Evolutionary conservation across 1,284 basidiomycete genomes (phyloP), one percentile per base, ranked within the genome.

Genomic region (Ustilago curta): DNA sequence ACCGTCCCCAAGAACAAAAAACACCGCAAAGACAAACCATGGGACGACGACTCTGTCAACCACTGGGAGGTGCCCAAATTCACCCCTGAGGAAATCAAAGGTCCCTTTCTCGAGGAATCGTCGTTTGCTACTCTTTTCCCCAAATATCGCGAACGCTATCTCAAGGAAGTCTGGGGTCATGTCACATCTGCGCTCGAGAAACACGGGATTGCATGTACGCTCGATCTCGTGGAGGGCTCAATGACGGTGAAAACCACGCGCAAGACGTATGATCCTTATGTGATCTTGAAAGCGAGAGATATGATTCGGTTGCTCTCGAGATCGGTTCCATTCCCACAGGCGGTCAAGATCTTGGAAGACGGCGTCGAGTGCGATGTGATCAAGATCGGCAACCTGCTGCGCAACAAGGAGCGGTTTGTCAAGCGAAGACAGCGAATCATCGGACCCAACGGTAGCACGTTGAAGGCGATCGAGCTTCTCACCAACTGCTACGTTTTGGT

Each of bases 41-140:
- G 96, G 97, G 96, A 99, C 86, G 97, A 95, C 49, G 95, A 98
- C 84, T 94, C 97, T 80, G 94, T 98, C 85, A 93, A 99, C 88
- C 96, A 98, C 92, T 97, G 96, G 96, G 94, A 93, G 86, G 87
- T 97, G 44, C 91, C 95, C 21, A 86, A 90, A 18, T 96, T 98
- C 86, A 81, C 66, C 8, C 55, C 79, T 16, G 87, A 86, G 21
- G 92, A 96, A 85, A 94, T 93, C 86, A 91, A 76, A 21, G 70
- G 75, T 14, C 89, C 94, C 1, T 94, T 99, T 86, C 89, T 91
- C 5, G 95, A 99, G 85, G 97, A 99, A 87, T 95, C 93, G 8
- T 95, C 93, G 0, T 99, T 99, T 81, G 95, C 97, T 3, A 97
- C 97, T 0, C 90, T 99, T 8, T 99, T 99, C 86, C 97, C 97